Evolutionary conservation across 345 rosid species (phyloP), one percentile per base, ranked within the genome.

Genomic region (Cardamine chenopodiifolia): DNA sequence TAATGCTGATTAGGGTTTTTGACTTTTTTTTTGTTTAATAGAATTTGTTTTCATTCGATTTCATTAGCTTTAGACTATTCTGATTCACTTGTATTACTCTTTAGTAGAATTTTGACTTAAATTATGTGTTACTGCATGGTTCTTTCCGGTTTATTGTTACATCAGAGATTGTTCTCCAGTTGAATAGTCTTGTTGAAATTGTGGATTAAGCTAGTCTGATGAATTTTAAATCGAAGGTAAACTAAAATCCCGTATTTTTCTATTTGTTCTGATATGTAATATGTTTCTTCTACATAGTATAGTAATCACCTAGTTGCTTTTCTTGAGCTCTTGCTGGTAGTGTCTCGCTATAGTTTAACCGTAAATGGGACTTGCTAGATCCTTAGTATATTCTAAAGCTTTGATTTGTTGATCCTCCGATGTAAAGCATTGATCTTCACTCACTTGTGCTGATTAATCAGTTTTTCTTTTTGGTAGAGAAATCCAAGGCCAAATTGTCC

Each of bases 381-480:
- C 62, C 42, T 44, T 5, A 11, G 37, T 42, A 10, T 61, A 22
- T n/a, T n/a, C 6, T 45, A 39, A 19, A 22, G 2, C 42, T 61
- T 72, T 40, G 55, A 12, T 50, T 39, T 64, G 47, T 55, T 64
- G 48, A n/a, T 64, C 37, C 18, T 63, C 19, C 3, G 1, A 35
- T n/a, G 58, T 31, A 66, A 59, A 59, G 62, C 28, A 19, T 68
- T 60, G 58, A 42, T 53, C 32, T 53, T 79, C 53, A 34, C 12
- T 19, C 28, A 40, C 13, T 31, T 76, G 17, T 59, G 15, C 6
- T 14, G 31, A 61, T n/a, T 20, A 23, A 57, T 39, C 3, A 47
- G 8, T 48, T 57, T 11, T 31, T 53, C 4, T 9, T 71, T 53
- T 71, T 76, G 67, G 56, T 73, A 85, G 94, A 75, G 81, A 86